Conservation (phyloP, 2,329 filamentous ascomycete genomes). For the Arthrobotrys conoides region DNA sequence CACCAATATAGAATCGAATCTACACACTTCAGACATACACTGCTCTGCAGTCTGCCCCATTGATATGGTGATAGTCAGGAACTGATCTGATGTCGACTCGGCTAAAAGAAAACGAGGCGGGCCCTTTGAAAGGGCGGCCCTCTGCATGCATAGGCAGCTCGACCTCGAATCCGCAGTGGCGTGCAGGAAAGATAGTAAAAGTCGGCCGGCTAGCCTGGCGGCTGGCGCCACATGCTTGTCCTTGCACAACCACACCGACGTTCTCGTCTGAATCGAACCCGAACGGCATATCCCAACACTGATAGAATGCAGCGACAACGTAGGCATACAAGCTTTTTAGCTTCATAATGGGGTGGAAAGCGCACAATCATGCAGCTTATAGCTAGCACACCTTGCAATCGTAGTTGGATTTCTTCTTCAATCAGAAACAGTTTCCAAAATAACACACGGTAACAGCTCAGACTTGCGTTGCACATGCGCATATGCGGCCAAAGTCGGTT, state of each 20-base stretch:
- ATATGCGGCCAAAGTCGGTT: neutral
- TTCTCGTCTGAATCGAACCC: neutral
- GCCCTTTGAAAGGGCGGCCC: slow-evolving; percentile 46
- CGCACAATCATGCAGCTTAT: neutral
- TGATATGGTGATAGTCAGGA: slow-evolving; percentile 43
- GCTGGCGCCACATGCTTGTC: slow-evolving; percentile 47
- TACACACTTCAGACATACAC: neutral
- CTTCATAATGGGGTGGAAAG: neutral
- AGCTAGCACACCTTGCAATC: slow-evolving; percentile 8
- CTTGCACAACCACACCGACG: slow-evolving; percentile 26
- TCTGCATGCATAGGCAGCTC: slow-evolving; percentile 13
- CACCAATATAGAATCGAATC: neutral
- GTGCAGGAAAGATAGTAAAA: neutral
- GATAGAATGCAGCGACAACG: slow-evolving; percentile 6
- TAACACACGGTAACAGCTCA: slow-evolving; percentile 12
- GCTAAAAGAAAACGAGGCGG: slow-evolving; percentile 61
- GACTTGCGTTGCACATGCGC: slow-evolving; percentile 29
- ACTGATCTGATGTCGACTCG: slow-evolving; percentile 15
- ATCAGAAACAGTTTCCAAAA: slow-evolving; percentile 10
- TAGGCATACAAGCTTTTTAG: slow-evolving; percentile 3
- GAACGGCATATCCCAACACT: neutral
- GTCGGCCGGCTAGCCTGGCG: slow-evolving; percentile 17
- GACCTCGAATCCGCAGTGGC: neutral
- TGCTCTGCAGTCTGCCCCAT: neutral
- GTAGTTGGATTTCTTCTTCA: neutral